A percentile compares a stretch with the other conserved stretches of the same genome.
Conservation (phyloP, 2,329 filamentous ascomycete genomes). For the Bipolaris cookei region DNA sequence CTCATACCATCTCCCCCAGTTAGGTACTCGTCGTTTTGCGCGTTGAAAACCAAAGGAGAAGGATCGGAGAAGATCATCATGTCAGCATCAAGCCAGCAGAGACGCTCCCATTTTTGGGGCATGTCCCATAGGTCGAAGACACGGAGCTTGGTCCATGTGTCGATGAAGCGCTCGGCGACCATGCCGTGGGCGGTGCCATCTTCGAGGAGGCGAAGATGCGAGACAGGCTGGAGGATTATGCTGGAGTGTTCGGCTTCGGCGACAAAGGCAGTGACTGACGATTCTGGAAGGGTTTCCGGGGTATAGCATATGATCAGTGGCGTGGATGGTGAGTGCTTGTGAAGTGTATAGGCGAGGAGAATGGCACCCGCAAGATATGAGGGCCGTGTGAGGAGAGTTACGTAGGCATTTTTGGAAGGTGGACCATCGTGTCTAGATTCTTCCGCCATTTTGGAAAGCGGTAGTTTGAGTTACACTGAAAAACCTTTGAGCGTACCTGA, state of each 20-base stretch:
- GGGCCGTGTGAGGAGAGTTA: conserved; percentile 59
- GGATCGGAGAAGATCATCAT: conserved; percentile 57
- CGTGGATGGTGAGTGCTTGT: conserved; percentile 54
- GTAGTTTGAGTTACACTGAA: not conserved
- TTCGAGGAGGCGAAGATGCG: conserved; percentile 51
- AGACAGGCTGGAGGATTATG: conserved; percentile 50
- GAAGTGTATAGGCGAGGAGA: conserved; percentile 58
- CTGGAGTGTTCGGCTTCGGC: conserved; percentile 52
- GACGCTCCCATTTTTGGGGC: conserved; percentile 35
- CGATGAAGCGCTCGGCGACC: conserved; percentile 60
- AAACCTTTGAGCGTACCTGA: not conserved
- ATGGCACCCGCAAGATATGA: conserved; percentile 61
- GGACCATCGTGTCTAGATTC: not conserved
- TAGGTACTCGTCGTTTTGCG: conserved; percentile 43
- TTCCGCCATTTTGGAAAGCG: conserved; percentile 16
- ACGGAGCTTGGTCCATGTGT: conserved; percentile 63
- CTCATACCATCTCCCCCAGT: conserved; percentile 35
- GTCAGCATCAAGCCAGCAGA: conserved; percentile 62
- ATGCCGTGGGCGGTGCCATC: conserved; percentile 42
- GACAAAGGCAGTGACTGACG: conserved; percentile 52
- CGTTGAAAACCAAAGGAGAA: conserved; percentile 50
- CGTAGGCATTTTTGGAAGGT: conserved; percentile 49
- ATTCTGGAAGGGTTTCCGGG: conserved; percentile 47
- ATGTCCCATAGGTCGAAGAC: conserved; percentile 55
- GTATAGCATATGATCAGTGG: conserved; percentile 61